phyloP scores from a whole-genome alignment of 352 stramenopile species.

The Phytophthora sansomeana region DNA sequence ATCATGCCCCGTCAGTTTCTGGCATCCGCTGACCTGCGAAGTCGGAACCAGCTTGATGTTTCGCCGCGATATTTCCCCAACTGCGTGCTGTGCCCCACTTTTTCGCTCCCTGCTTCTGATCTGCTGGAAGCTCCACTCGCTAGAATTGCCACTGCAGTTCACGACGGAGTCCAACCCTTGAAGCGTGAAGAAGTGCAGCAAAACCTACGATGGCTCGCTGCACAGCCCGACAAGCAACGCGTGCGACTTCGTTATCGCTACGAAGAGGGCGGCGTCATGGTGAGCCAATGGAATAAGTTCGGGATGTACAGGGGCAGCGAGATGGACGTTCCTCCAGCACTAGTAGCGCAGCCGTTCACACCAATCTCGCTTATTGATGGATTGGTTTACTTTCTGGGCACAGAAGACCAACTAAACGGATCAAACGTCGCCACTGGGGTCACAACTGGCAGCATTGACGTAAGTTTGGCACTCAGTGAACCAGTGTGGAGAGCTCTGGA shows the following conservation, averaged over 20 bases:
- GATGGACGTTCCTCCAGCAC: conserved; percentile 22
- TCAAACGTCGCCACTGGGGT: not conserved
- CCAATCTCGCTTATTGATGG: conserved; percentile 35
- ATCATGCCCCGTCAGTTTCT: conserved; percentile 25
- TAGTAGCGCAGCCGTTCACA: conserved; percentile 33
- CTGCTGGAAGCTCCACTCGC: conserved; percentile 16
- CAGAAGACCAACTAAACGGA: conserved; percentile 26
- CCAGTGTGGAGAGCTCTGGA: conserved; percentile 7
- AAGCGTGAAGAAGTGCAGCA: conserved; percentile 15
- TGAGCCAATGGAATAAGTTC: conserved; percentile 42
- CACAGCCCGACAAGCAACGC: conserved; percentile 28
- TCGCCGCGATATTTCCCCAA: conserved; percentile 37
- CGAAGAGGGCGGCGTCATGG: conserved; percentile 21
- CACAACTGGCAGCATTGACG: conserved; percentile 18
- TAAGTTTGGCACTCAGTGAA: conserved; percentile 19
- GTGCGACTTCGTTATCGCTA: conserved; percentile 23
- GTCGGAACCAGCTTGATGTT: conserved; percentile 22
- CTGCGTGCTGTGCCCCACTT: conserved; percentile 27
- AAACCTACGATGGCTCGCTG: conserved; percentile 28
- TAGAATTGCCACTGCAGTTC: conserved; percentile 7
- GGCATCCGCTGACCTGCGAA: conserved; percentile 26
- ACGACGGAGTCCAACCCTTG: conserved; percentile 8
- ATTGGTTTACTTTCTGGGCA: conserved; percentile 34
- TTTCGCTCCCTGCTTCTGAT: conserved; percentile 20
- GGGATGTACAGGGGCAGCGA: conserved; percentile 32